These are phyloP conservation scores for Sporothrix mexicana DNA, from an alignment of 2,329 filamentous ascomycete genomes.

Conservation along the genomic window DNA sequence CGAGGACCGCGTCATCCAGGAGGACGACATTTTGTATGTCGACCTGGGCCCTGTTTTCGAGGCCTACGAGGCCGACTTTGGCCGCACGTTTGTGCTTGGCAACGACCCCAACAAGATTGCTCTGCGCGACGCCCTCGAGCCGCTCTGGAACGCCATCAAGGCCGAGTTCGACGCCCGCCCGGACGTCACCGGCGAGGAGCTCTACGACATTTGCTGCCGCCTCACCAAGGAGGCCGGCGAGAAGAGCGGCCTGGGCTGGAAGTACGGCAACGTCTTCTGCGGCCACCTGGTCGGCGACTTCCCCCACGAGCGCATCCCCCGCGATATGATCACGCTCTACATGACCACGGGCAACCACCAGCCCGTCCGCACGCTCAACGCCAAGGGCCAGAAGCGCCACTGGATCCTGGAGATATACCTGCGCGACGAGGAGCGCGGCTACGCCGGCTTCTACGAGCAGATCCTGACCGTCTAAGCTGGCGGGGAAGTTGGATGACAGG, in stretches of 20 bases:
- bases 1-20: conserved; percentile 19
- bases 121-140: conserved; percentile 27
- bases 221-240: conserved; percentile 13
- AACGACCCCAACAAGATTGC: conserved; percentile 26
- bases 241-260: conserved; percentile 15
- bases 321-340: conserved; percentile 28
- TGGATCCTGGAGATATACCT: conserved; percentile 32
- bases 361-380: conserved; percentile 21
- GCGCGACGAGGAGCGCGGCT: conserved; percentile 20
- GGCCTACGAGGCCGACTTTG: conserved; percentile 32
- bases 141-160: conserved; percentile 31
- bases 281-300: conserved; percentile 30
- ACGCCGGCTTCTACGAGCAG: conserved; percentile 30
- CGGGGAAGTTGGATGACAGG: background rate
- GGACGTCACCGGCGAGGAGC: conserved; percentile 21
- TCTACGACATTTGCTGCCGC: conserved; percentile 14
- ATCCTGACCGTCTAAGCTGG: conserved; percentile 15
- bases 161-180: conserved; percentile 17
- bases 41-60: conserved; percentile 30
- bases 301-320: conserved; percentile 32
- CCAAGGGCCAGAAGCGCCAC: conserved; percentile 28
- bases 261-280: conserved; percentile 27
- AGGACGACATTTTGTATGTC: conserved; percentile 29
- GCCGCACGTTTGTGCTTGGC: conserved; percentile 30
- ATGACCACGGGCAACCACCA: conserved; percentile 19